phyloP scores from a whole-genome alignment of 1,284 basidiomycete species.

The Ustilago curta region DNA sequence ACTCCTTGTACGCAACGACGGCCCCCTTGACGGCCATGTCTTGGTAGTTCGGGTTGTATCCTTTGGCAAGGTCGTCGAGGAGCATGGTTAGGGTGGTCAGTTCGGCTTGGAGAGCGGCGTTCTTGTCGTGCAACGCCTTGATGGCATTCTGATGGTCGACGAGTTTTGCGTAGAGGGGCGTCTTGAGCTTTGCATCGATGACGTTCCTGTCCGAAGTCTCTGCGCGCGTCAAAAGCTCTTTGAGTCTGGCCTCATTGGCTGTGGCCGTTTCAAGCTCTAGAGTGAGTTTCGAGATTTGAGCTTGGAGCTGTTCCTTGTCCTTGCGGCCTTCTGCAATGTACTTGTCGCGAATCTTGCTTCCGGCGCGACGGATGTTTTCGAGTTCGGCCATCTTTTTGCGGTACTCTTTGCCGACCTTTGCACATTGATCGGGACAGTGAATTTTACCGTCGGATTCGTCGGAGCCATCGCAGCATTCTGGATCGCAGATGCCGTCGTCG shows the following conservation, averaged over 20 bases:
- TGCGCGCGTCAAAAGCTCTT: constrained; percentile 45
- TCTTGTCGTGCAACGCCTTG: constrained; percentile 79
- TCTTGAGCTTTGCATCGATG: constrained; percentile 77
- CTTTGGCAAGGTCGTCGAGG: constrained; percentile 79
- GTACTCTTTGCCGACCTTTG: constrained; percentile 79
- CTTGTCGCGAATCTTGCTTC: constrained; percentile 87
- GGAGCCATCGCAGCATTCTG: constrained; percentile 96
- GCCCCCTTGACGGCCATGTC: constrained; percentile 99
- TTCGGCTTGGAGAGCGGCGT: constrained; percentile 79
- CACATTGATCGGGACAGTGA: constrained; percentile 83
- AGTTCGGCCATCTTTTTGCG: constrained; percentile 78
- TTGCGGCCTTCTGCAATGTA: constrained; percentile 83
- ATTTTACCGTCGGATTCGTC: constrained; percentile 77
- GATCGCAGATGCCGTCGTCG: constrained; percentile 96
- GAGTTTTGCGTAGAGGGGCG: constrained; percentile 82
- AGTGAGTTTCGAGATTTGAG: constrained; percentile 70
- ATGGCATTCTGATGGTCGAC: constrained; percentile 81
- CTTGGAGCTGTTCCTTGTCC: constrained; percentile 71
- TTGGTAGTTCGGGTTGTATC: constrained; percentile 98
- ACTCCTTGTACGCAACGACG: constrained; percentile 89
- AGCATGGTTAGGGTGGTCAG: constrained; percentile 85
- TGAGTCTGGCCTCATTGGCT: constrained; percentile 54
- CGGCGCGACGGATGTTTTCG: constrained; percentile 80
- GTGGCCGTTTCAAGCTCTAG: constrained; percentile 76
- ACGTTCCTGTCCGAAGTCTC: constrained; percentile 58